Conservation (phyloP, 2,329 filamentous ascomycete species). For the Phaeosphaeria sp. region DNA sequence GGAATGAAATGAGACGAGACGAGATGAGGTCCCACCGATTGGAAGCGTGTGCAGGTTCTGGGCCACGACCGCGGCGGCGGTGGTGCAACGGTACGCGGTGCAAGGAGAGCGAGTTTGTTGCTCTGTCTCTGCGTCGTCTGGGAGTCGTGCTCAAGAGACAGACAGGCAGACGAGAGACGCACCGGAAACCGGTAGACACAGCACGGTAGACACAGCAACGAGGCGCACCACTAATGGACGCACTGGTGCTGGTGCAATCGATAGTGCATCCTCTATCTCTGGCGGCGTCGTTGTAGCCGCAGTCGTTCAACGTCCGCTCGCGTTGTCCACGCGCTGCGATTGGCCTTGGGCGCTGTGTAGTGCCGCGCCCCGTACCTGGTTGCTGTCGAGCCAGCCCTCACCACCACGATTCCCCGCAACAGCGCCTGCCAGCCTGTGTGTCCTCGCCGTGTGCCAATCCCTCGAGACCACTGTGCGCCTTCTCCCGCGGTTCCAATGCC, state of each 20-base stretch:
- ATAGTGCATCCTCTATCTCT: constrained; percentile 15
- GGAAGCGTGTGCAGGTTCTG: background rate
- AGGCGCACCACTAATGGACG: background rate
- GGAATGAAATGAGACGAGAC: constrained; percentile 24
- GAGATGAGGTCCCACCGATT: constrained; percentile 4
- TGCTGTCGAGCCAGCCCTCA: constrained; percentile 12
- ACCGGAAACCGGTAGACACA: background rate
- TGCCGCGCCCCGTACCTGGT: constrained; percentile 8
- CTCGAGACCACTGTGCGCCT: constrained; percentile 8
- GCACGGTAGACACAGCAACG: background rate
- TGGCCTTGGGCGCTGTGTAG: constrained; percentile 15
- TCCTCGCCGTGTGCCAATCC: constrained; percentile 10
- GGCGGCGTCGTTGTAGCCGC: constrained; percentile 12
- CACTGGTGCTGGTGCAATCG: background rate
- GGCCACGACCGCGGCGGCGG: background rate
- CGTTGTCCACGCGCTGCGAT: constrained; percentile 15
- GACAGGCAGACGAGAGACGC: background rate
- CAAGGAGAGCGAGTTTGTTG: background rate
- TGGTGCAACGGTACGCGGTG: background rate
- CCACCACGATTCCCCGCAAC: constrained; percentile 18
- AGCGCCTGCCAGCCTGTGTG: constrained; percentile 13
- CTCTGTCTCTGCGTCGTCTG: no score
- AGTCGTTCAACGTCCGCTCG: constrained; percentile 21
- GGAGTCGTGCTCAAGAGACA: no score
- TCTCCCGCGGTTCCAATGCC: constrained; percentile 30